These are phyloP conservation scores for Solanum piurae DNA, from an alignment of 257 asterid species.

Conservation along the genomic window DNA sequence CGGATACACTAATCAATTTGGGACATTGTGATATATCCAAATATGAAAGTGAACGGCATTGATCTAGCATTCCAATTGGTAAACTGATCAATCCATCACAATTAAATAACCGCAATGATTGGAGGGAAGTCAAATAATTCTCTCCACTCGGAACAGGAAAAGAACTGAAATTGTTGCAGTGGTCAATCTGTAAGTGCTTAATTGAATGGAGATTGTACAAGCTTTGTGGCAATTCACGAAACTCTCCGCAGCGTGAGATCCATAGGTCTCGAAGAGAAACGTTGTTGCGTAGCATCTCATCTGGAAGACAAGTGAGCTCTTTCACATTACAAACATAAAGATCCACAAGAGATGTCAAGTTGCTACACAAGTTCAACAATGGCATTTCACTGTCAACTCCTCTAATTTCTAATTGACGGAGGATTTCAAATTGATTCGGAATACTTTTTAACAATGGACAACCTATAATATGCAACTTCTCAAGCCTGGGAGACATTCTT, in stretches of 20 bases:
- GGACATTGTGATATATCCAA: background rate
- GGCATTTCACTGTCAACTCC: background rate
- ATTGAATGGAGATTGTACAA: background rate
- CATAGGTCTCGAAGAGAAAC: too few species aligned
- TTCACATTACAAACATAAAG: fast-evolving
- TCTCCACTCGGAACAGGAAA: background rate
- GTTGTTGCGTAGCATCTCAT: background rate
- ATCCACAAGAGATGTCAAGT: background rate
- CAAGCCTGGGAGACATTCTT: slow-evolving; percentile 6
- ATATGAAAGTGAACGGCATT: background rate
- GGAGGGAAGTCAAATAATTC: background rate
- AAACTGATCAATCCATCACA: slow-evolving; percentile 4
- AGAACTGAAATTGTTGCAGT: background rate
- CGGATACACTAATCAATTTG: background rate
- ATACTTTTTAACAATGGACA: slow-evolving; percentile 3
- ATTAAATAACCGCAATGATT: too few species aligned
- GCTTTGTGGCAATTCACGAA: slow-evolving; percentile 3
- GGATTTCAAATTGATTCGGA: slow-evolving; percentile 21
- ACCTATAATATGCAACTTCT: background rate
- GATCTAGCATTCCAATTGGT: slow-evolving; percentile 3
- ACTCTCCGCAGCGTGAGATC: background rate
- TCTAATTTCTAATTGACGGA: background rate
- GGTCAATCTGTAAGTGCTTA: too few species aligned
- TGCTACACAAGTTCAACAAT: background rate
- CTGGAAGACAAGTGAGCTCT: background rate